Base-by-base conservation (phyloP, 208 protist genomes). In the Crithidia brevicula region DNA sequence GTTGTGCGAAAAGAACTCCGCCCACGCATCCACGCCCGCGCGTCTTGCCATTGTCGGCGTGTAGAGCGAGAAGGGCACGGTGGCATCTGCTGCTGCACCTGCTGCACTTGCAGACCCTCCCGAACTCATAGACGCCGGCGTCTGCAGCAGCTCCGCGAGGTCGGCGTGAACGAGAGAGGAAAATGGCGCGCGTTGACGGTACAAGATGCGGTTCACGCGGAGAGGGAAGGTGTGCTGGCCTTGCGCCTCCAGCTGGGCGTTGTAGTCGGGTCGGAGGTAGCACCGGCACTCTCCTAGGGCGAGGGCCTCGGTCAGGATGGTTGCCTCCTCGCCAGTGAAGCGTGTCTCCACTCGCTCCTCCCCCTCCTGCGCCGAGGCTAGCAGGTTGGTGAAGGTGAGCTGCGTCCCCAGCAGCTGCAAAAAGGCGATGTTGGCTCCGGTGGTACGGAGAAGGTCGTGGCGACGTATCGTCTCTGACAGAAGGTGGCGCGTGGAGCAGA, bases 251-350 rank as follows among this genome's bases (percentile, higher is more conserved):
- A 79, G 51, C 38, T 72, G 47, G 5, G 42, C 70, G 56, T 88
- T 88, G 70, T 77, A 66, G 36, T 73, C 33, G 22, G 74, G 40
- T 6, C 74, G 51, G 0, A 94, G 43, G 67, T 81, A 86, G 54
- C 81, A 81, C n/a, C 82, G 71, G 42, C 82, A 88, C 76, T 95
- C 90, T 2, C 90, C 90, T 43, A 95, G 81, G 6, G 84, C 90
- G 38, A 93, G 47, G 13, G 90, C 75, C 45, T 91, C 79, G 1
- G 73, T 80, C 40, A 80, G 23, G 22, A 91, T 81, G 13, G 83
- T 90, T 9, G 81, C 80, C 38, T 90, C 80, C 38, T 86, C 73
- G 11, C 61, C 47, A 0, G 77, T 87, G 57, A 91, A 83, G 3
- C 83, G 79, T 15, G 68, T 43, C 33, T 79, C 77, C 18, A 95